Base-by-base conservation (phyloP, 1,284 basidiomycete species). In the Blastosporella zonata region DNA sequence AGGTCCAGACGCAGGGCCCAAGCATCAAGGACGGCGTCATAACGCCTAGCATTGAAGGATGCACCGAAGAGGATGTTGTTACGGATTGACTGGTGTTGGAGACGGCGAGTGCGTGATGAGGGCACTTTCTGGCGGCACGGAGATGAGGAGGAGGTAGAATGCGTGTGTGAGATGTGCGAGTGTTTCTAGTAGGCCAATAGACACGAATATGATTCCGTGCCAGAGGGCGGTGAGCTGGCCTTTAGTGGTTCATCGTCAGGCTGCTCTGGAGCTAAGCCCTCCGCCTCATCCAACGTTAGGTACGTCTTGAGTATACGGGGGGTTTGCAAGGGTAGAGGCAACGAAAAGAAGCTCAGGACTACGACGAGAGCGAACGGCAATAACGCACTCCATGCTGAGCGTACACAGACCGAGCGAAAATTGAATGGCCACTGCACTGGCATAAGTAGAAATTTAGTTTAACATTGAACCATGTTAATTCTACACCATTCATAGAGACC, bases 21-120 rank as follows among this genome's bases (percentile, higher is more conserved):
- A 33, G 72, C 75, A 44, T 86, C 79, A 3, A 89, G 6, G 29
- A 31, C 29, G 5, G 29, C 29, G 29, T 6, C 12, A 12, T 31
- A 31, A 3, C 29, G 29, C 58, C 23, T 86, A 84, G 0, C 77
- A 49, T 90, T 83, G 47, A 74, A 78, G 2, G 81, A 79, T 50
- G 73, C 76, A 3, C 83, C 86, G 61, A 89, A 90, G 22, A 88
- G 60, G 52, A 90, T 84, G 59, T 90, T 89, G 29, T 87, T 82
- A 61, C 72, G 75, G 65, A 84, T 84, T 2, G 78, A 76, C 55
- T 80, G 76, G 57, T 83, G 79, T 18, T 71, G 58, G 23, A 96
- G 72, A 97, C 0, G 93, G 85, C 1, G 83, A 79, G 66, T 97
- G 94, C 1, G 90, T 82, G 36, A n/a, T n/a, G n/a, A n/a, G n/a